Evolutionary conservation across 2,329 filamentous ascomycete species (phyloP).

Genomic region (Phyllosticta paracitricarpa): DNA sequence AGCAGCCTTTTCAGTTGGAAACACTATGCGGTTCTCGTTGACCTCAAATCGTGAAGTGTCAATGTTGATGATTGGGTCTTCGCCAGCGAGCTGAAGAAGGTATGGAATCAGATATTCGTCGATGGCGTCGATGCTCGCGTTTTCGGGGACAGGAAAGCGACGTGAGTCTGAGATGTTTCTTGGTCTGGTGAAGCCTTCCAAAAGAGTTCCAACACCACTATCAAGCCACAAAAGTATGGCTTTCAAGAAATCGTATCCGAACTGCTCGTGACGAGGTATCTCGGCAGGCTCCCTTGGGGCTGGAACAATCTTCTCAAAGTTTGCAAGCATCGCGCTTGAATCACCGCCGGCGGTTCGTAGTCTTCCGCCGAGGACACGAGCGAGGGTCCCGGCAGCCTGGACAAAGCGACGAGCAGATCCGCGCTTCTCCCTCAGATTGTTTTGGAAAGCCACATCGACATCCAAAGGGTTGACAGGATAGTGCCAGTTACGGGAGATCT

Average conservation of each 20-base stretch:
- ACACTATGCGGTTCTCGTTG: slow-evolving; percentile 44
- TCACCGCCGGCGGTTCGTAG: slow-evolving; percentile 35
- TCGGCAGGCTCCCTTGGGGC: slow-evolving; percentile 28
- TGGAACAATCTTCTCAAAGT: slow-evolving; percentile 40
- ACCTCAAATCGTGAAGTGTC: slow-evolving; percentile 49
- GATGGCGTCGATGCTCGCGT: slow-evolving; percentile 42
- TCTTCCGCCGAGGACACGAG: slow-evolving; percentile 45
- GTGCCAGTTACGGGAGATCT: slow-evolving; percentile 45
- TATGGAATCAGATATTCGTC: slow-evolving; percentile 51
- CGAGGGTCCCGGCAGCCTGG: slow-evolving; percentile 50
- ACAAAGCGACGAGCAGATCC: slow-evolving; percentile 50
- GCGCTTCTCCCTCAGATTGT: slow-evolving; percentile 45
- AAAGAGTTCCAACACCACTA: slow-evolving; percentile 44
- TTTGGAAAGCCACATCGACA: slow-evolving; percentile 45
- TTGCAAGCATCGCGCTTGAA: slow-evolving; percentile 19
- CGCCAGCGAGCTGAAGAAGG: slow-evolving; percentile 42
- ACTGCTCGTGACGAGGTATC: slow-evolving; percentile 36
- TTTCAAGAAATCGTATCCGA: slow-evolving; percentile 56
- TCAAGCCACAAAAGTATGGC: slow-evolving; percentile 54
- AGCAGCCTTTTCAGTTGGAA: slow-evolving; percentile 43
- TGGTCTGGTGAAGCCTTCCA: slow-evolving; percentile 44
- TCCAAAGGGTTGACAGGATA: slow-evolving; percentile 49
- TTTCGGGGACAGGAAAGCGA: slow-evolving; percentile 43
- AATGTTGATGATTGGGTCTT: slow-evolving; percentile 43
- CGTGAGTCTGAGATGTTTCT: slow-evolving; percentile 19